Base-by-base conservation (phyloP, 345 rosid genomes). In the Populus davidiana region DNA sequence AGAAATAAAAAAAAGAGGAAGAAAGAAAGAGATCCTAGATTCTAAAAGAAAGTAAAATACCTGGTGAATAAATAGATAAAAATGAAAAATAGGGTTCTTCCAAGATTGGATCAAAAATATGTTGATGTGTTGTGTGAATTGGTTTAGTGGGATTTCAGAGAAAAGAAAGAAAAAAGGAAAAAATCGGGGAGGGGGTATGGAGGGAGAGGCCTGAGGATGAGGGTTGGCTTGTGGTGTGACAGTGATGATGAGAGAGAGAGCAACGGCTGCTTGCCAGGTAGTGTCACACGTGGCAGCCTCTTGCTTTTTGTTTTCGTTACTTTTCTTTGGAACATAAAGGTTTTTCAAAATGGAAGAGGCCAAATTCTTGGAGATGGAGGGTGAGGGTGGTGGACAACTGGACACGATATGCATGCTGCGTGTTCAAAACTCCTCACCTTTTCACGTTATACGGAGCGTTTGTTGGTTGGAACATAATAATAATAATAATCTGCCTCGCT, bases 211-310 rank as follows among this genome's bases (percentile, higher is more conserved):
- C 47, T 2, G 13, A 31, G 39, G 68, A 6, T 3, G 39, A 11
- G 21, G 68, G 68, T 25, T 29, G 67, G 38, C 13, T n/a, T 56
- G 63, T 3, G 29, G 27, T 59, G 64, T 23, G 64, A 59, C 64
- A n/a, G 64, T 23, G 29, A 59, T 65, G 21, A 65, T 27, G 68
- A 65, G 10, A 31, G 39, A 31, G 67, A 25, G 21, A 83, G 91
- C 92, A 83, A 87, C 68, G 72, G 86, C 80, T 77, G 85, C 75
- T 33, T 74, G 90, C 92, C 96, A 87, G 89, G 90, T 85, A 85
- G 87, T 72, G 79, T 33, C 74, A 79, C 94, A 93, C 98, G 94
- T 90, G 96, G 91, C 93, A 83, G 66, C 81, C 31, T 29, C 33
- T 7, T 13, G 50, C 56, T 25, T 23, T 83, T 50, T 52, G 52